phyloP scores from a whole-genome alignment of 2,329 filamentous ascomycete genomes.

The Calonectria honghensis region DNA sequence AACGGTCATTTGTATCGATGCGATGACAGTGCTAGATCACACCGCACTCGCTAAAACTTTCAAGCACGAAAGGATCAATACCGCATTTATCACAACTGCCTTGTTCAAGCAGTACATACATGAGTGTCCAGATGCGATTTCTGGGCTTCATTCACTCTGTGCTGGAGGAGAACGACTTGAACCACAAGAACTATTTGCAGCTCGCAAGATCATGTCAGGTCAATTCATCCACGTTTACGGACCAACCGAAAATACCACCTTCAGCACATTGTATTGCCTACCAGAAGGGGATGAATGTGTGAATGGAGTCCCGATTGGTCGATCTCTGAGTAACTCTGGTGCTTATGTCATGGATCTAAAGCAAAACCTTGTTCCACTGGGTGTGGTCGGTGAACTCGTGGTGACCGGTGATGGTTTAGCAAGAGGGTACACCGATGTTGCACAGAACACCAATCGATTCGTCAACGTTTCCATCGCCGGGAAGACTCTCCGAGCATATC shows the following conservation, averaged over 20 bases:
- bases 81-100: background rate
- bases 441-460: background rate
- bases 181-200: background rate
- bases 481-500: background rate
- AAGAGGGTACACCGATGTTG: background rate
- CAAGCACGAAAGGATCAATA: background rate
- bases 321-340: background rate
- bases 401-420: background rate
- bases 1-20: background rate
- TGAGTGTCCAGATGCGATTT: background rate
- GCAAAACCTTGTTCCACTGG: background rate
- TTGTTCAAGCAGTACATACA: background rate
- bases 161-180: constrained; percentile 1
- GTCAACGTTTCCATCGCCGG: background rate
- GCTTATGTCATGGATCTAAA: background rate
- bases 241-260: background rate
- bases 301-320: background rate
- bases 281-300: background rate
- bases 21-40: background rate
- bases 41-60: background rate
- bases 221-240: background rate
- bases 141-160: background rate
- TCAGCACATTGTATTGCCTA: background rate
- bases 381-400: background rate
- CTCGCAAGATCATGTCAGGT: background rate